Evolutionary conservation across 306 rosid genomes (phyloP).

Genomic region (Sicyos baderoa): DNA sequence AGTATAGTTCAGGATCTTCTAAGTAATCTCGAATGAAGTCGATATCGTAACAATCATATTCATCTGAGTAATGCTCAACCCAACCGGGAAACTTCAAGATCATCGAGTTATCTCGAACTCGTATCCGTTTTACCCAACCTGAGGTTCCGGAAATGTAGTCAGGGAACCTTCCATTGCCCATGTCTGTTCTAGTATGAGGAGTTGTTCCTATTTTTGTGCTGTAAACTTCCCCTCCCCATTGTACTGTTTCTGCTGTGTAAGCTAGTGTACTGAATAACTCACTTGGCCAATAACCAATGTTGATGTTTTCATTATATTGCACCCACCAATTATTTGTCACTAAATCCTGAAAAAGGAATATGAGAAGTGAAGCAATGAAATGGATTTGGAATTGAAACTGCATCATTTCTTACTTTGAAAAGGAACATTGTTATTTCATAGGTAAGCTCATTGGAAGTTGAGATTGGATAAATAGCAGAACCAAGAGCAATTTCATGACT

Average conservation of each 20-base stretch:
- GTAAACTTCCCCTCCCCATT: conserved; percentile 78
- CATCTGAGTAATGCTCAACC: conserved; percentile 28
- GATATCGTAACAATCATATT: conserved; percentile 41
- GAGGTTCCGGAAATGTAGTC: background rate
- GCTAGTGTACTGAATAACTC: conserved; percentile 31
- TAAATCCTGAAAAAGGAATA: conserved; percentile 34
- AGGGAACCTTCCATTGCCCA: conserved; percentile 48
- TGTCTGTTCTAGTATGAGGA: conserved; percentile 55
- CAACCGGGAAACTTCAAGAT: conserved; percentile 37
- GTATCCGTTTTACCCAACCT: conserved; percentile 34
- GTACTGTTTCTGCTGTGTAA: conserved; percentile 40
- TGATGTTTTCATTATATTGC: conserved; percentile 41
- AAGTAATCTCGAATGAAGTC: conserved; percentile 28
- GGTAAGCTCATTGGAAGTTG: conserved; percentile 22
- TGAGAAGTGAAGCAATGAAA: background rate
- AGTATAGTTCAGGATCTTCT: conserved; percentile 50
- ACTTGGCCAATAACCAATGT: conserved; percentile 59
- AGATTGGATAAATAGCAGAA: conserved; percentile 26
- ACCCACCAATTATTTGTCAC: conserved; percentile 56
- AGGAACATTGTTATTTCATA: conserved; percentile 24
- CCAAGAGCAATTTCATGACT: conserved; percentile 32
- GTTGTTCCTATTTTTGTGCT: conserved; percentile 30
- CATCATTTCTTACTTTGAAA: conserved; percentile 22
- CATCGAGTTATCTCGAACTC: conserved; percentile 49
- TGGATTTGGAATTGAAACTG: background rate